Evolutionary conservation across 1,284 basidiomycete genomes (phyloP), one percentile per base, ranked within the genome.

Genomic region (Coniferiporia sulphurascens): DNA sequence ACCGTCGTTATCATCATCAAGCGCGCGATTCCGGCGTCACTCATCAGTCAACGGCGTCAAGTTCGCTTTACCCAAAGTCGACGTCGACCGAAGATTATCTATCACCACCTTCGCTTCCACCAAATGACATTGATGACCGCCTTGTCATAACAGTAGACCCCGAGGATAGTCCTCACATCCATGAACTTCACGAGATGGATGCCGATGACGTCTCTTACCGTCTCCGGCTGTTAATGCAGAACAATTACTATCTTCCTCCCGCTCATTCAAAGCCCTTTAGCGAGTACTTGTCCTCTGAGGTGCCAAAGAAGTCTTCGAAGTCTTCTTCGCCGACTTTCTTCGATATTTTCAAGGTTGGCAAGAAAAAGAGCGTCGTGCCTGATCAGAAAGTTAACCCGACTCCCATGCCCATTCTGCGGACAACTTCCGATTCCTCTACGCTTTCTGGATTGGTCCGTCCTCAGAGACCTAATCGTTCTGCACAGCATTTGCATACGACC

Each of bases 201-300:
- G 78, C 80, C 17, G 90, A 92, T 70, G 89, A 92, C 67, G 89
- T 92, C 38, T 85, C 88, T 22, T 88, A 90, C 72, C 86, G 89
- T 27, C 80, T 92, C 17, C 84, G 84, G 48, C 78, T 92, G 53
- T 81, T 92, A 48, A 84, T 92, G 58, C 88, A 86, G 70, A 92
- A 92, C 73, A 90, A 78, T 67, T 92, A 92, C 68, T 92, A 89
- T 68, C 81, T 92, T 44, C 89, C 89, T 4, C 90, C 89, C 10
- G 89, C 90, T 0, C 89, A 92, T 67, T 78, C 84, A 44, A 92
- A 92, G 67, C 89, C 89, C 2, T 82, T 82, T 45, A 82, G 84
- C 55, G 81, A 89, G 61, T 77, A 81, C 12, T 69, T 73, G 0
- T 55, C 71, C 6, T 65, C 76, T 56, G 62, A 68, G 15, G 52